Percentiles rank a stretch among this genome's conserved stretches.
Evolutionary conservation across 495 filamentous ascomycete genomes (phyloP).

Genomic region (Penicillium lividum): DNA sequence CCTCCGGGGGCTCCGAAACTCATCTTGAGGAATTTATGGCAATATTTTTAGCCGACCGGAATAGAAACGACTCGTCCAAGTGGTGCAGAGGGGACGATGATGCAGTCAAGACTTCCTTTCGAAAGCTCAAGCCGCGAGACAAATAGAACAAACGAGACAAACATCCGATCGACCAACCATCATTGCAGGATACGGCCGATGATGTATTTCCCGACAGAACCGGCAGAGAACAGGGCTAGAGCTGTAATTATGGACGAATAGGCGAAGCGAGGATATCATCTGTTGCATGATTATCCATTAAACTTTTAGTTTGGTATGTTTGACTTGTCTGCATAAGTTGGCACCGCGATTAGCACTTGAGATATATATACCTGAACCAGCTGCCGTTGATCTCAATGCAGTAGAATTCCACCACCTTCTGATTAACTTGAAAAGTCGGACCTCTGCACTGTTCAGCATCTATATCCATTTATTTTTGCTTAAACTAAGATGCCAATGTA

Average conservation of each 20-base stretch:
- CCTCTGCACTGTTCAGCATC: too few relatives aligned
- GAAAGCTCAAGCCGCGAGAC: constrained; percentile 17
- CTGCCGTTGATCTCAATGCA: background rate
- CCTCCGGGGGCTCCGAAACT: constrained; percentile 79
- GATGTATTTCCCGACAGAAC: constrained; percentile 22
- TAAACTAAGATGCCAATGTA: constrained; percentile 31
- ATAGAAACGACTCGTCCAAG: background rate
- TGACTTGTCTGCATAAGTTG: background rate
- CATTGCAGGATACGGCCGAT: constrained; percentile 14
- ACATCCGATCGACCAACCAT: constrained; percentile 27
- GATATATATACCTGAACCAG: background rate
- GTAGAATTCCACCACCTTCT: background rate
- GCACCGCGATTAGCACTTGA: background rate
- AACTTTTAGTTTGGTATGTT: background rate
- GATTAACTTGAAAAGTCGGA: background rate
- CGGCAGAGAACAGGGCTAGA: background rate
- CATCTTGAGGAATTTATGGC: constrained; percentile 30
- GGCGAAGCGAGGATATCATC: constrained; percentile 2
- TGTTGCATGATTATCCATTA: background rate
- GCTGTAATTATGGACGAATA: constrained; percentile 4
- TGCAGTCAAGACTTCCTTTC: constrained; percentile 1
- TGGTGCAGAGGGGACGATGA: background rate
- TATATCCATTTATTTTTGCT: too few relatives aligned
- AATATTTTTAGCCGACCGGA: background rate
- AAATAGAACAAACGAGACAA: constrained; percentile 45